Percentiles rank a stretch among this genome's conserved stretches.
Evolutionary conservation across 1,139 yeast genomes (phyloP).

Genomic region (Zygosaccharomyces sapae): DNA sequence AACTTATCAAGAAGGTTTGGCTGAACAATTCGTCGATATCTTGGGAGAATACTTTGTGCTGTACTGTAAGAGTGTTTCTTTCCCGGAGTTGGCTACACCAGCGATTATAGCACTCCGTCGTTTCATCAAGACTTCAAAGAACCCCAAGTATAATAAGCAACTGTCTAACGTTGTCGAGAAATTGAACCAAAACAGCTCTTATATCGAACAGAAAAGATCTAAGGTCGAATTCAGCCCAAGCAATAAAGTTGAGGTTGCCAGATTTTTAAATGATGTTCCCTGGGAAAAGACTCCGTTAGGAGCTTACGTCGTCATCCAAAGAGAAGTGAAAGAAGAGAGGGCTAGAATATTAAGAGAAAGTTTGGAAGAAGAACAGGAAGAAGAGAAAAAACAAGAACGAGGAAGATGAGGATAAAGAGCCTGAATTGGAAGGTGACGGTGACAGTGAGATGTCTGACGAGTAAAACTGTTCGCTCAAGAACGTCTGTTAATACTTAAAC

Average conservation of each 20-base stretch:
- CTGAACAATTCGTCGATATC: constrained; percentile 81
- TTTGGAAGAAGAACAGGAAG: constrained; percentile 54
- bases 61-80: constrained; percentile 80
- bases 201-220: constrained; percentile 62
- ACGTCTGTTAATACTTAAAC: neutral
- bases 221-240: constrained; percentile 81
- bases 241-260: constrained; percentile 65
- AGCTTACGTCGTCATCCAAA: constrained; percentile 73
- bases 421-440: constrained; percentile 1
- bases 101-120: constrained; percentile 77
- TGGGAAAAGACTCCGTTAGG: constrained; percentile 94
- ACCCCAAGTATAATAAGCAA: constrained; percentile 71
- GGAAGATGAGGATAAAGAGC: constrained; percentile 21
- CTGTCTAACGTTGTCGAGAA: constrained; percentile 73
- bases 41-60: constrained; percentile 78
- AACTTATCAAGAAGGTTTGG: constrained; percentile 81
- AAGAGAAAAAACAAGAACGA: constrained; percentile 40
- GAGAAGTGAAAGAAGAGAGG: constrained; percentile 78
- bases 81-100: constrained; percentile 92
- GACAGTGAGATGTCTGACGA: constrained; percentile 22
- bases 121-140: constrained; percentile 66
- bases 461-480: neutral
- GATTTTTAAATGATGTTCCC: constrained; percentile 63
- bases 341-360: constrained; percentile 65
- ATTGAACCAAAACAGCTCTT: constrained; percentile 68